Percentiles rank a stretch among this genome's conserved stretches.
These are phyloP conservation scores for Aspergillus ellipticus DNA, from an alignment of 495 filamentous ascomycete species.

Conservation along the genomic window DNA sequence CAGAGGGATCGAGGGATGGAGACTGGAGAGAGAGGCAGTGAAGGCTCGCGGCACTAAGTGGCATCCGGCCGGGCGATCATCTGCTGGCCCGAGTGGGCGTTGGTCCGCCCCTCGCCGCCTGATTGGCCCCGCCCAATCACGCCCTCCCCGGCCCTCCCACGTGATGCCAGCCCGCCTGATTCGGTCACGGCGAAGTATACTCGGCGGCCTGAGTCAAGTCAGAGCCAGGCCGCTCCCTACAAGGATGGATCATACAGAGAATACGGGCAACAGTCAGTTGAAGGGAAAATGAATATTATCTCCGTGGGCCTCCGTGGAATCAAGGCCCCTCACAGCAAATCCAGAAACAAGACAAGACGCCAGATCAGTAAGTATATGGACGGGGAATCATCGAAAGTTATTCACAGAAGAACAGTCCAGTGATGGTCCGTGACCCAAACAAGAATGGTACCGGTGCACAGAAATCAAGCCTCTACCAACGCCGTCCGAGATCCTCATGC, in stretches of 20 bases:
- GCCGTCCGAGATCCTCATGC: conserved; percentile 11
- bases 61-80: conserved; percentile 4
- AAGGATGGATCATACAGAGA: background rate
- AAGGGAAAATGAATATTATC: background rate
- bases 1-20: background rate
- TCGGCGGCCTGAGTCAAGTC: background rate
- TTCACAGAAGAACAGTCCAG: conserved; percentile 15
- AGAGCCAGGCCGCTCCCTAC: too few species aligned
- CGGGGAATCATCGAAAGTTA: conserved; percentile 28
- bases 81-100: conserved; percentile 3
- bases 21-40: conserved; percentile 5
- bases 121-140: conserved; percentile 6
- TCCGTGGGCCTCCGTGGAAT: background rate
- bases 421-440: conserved; percentile 9
- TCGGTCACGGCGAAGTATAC: conserved; percentile 2
- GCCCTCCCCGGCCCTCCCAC: background rate
- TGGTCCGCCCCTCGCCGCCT: conserved; percentile 3
- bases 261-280: background rate
- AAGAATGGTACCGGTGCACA: background rate
- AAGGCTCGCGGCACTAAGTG: background rate
- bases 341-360: background rate
- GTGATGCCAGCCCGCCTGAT: background rate
- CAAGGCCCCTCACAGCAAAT: background rate
- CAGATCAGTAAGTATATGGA: conserved; percentile 5
- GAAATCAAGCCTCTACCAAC: conserved; percentile 12